These are phyloP conservation scores for Hymenoscyphus infarciens DNA, from an alignment of 2,329 filamentous ascomycete species.

Conservation along the genomic window DNA sequence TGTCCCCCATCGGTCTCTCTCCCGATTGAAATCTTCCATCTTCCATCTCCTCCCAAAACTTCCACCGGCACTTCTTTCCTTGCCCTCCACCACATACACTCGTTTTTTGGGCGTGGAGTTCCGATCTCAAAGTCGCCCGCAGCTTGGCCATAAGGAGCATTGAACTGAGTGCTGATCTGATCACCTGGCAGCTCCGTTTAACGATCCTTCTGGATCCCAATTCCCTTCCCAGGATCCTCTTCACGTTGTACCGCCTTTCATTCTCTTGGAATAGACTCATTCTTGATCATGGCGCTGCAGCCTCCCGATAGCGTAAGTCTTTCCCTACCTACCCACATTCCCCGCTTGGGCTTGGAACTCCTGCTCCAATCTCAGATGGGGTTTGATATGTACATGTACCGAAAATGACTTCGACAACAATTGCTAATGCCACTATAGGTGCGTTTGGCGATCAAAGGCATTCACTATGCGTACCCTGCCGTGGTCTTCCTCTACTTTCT, in stretches of 20 bases:
- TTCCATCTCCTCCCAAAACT: neutral
- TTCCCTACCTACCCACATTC: neutral
- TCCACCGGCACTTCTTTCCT: neutral
- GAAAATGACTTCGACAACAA: neutral
- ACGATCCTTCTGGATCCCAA: too few species aligned
- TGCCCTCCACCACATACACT: neutral
- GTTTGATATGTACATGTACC: neutral
- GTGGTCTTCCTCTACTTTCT: slow-evolving; percentile 56
- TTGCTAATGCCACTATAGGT: slow-evolving; percentile 21
- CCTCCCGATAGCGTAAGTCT: neutral
- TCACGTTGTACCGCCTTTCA: slow-evolving; percentile 1
- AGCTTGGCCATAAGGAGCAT: neutral
- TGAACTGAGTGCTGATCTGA: neutral
- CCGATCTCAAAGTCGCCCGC: neutral
- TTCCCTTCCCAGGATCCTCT: neutral
- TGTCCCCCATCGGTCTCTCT: neutral
- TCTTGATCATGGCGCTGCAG: neutral
- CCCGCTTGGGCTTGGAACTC: too few species aligned
- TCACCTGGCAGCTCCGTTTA: neutral
- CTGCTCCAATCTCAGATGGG: neutral
- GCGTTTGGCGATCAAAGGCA: slow-evolving; percentile 22
- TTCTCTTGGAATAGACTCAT: slow-evolving; percentile 5
- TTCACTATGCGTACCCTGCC: slow-evolving; percentile 59
- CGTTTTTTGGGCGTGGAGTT: neutral
- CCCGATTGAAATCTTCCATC: too few species aligned